Conservation (phyloP, 2,329 filamentous ascomycete genomes). For the Epichloe uncinata region DNA sequence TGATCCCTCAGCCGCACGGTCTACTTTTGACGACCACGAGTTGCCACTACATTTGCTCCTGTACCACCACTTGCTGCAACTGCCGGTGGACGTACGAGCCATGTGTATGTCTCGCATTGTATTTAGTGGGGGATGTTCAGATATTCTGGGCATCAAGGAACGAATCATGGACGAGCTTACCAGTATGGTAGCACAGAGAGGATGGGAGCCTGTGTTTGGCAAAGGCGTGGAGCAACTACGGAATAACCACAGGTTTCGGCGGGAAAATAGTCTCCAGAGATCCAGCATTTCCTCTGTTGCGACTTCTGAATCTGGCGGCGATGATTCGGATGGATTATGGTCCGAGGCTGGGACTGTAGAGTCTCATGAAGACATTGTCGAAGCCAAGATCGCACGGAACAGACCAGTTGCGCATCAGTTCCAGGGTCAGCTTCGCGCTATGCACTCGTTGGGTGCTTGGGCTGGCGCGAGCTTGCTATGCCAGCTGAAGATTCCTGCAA, state of each 20-base stretch:
- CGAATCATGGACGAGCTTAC: slow-evolving; percentile 66
- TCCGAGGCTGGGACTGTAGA: slow-evolving; percentile 13
- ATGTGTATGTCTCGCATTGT: slow-evolving; percentile 81
- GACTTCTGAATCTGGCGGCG: slow-evolving; percentile 12
- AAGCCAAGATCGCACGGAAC: slow-evolving; percentile 23
- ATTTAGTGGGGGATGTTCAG: slow-evolving; percentile 75
- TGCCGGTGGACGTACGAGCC: slow-evolving; percentile 72
- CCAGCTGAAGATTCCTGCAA: slow-evolving; percentile 53
- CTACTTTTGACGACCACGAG: slow-evolving; percentile 75
- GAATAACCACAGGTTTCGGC: slow-evolving; percentile 27
- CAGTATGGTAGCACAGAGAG: slow-evolving; percentile 48
- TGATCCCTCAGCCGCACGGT: slow-evolving; percentile 33
- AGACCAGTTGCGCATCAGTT: slow-evolving; percentile 26
- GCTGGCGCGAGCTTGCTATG: slow-evolving; percentile 58
- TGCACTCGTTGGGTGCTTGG: slow-evolving; percentile 63
- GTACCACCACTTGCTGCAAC: slow-evolving; percentile 58
- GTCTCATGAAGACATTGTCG: slow-evolving; percentile 19
- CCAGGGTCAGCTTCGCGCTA: slow-evolving; percentile 48
- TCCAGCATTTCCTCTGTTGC: slow-evolving; percentile 11
- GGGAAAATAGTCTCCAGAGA: slow-evolving; percentile 13
- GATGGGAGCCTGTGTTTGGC: slow-evolving; percentile 67
- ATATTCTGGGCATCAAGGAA: slow-evolving; percentile 64
- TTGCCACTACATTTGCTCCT: slow-evolving; percentile 63
- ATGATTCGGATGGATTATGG: slow-evolving; percentile 11
- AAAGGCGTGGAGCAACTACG: slow-evolving; percentile 47